Evolutionary conservation across 495 filamentous ascomycete species (phyloP).

Genomic region (Chaetomidium leptoderma): DNA sequence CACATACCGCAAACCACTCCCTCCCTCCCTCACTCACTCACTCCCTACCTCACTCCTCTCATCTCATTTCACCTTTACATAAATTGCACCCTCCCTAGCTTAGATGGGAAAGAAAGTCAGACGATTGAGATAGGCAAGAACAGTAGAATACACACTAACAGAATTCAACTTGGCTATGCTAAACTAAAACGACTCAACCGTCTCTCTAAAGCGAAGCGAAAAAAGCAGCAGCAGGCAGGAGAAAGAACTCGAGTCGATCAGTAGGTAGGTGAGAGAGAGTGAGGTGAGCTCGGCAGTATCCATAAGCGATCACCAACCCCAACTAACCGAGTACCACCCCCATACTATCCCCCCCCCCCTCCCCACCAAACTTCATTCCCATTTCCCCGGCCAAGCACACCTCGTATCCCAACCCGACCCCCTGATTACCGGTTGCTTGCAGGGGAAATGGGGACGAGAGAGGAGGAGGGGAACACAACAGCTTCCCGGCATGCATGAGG

Average conservation of each 20-base stretch:
- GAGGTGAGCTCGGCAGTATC: background rate
- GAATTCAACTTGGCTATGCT: background rate
- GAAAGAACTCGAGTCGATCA: background rate
- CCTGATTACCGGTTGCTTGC: background rate
- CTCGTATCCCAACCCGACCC: background rate
- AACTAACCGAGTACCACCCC: background rate
- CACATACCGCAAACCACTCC: too few relatives aligned
- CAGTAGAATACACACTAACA: too few relatives aligned
- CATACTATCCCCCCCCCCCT: background rate
- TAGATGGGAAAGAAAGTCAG: too few relatives aligned
- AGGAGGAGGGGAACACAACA: too few relatives aligned
- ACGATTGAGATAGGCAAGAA: too few relatives aligned
- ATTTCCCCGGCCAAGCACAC: background rate
- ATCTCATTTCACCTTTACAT: too few relatives aligned
- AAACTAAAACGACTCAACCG: too few relatives aligned
- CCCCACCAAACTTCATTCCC: background rate
- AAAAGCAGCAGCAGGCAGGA: background rate
- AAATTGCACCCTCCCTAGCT: too few relatives aligned
- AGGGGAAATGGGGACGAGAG: too few relatives aligned
- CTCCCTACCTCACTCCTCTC: too few relatives aligned
- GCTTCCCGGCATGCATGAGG: constrained; percentile 17
- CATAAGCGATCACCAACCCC: background rate
- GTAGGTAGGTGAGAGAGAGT: too few relatives aligned
- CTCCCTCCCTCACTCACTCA: too few relatives aligned
- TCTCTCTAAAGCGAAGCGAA: background rate